Evolutionary conservation across 2,329 filamentous ascomycete genomes (phyloP).

Genomic region (Aspergillus sp.): DNA sequence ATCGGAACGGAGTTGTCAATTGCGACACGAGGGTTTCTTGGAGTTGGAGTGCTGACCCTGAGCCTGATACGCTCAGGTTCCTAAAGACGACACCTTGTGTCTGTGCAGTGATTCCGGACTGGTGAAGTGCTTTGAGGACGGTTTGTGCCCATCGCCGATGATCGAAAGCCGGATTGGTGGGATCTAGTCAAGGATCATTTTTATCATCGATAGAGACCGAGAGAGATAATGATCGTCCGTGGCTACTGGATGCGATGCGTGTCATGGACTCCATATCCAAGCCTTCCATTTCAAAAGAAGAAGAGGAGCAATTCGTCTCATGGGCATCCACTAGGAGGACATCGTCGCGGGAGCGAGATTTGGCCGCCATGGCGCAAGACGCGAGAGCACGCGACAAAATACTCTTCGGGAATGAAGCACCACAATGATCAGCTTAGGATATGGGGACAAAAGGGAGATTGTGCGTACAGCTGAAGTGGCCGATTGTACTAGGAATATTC

Average conservation of each 20-base stretch:
- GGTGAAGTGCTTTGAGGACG: constrained; percentile 18
- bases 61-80: constrained; percentile 24
- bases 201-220: constrained; percentile 5
- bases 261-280: constrained; percentile 10
- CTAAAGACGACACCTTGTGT: constrained; percentile 25
- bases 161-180: constrained; percentile 22
- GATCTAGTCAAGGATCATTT: constrained; percentile 22
- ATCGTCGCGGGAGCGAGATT: neutral
- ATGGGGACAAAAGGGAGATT: too few relatives aligned
- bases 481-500: neutral
- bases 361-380: neutral
- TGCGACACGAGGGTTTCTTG: constrained; percentile 25
- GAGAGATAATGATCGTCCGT: constrained; percentile 20
- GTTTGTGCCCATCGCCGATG: constrained; percentile 25
- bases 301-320: neutral
- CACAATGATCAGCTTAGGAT: neutral
- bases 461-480: too few relatives aligned
- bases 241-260: constrained; percentile 23
- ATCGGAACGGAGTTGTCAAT: constrained; percentile 34
- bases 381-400: neutral
- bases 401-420: neutral
- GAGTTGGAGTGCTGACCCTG: constrained; percentile 21
- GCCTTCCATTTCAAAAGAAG: neutral
- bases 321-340: neutral
- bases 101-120: constrained; percentile 20